Conservation (phyloP, 305 asterid species). For the Fraxinus floribunda region DNA sequence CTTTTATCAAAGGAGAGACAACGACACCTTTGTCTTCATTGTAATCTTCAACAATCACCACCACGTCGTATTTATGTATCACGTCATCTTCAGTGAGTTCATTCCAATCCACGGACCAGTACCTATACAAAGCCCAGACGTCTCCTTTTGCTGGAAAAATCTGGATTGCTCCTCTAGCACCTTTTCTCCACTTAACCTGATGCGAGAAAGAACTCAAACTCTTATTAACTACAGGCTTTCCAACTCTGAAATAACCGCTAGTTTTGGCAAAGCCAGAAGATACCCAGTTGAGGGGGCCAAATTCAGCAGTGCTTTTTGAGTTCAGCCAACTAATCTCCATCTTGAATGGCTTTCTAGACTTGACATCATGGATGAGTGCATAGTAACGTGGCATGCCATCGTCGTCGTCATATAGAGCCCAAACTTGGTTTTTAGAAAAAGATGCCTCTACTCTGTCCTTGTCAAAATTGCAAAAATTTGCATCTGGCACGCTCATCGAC, state of each 20-base stretch:
- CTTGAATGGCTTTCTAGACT: constrained; percentile 50
- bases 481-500: constrained; percentile 57
- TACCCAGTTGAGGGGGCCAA: constrained; percentile 43
- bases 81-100: constrained; percentile 35
- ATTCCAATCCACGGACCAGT: constrained; percentile 57
- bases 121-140: constrained; percentile 53
- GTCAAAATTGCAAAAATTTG: constrained; percentile 58
- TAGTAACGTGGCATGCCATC: constrained; percentile 69
- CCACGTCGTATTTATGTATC: constrained; percentile 49
- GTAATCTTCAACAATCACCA: constrained; percentile 47
- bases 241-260: constrained; percentile 49
- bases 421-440: constrained; percentile 43
- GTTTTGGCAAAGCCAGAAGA: constrained; percentile 51
- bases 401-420: constrained; percentile 58
- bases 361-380: constrained; percentile 45
- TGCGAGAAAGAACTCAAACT: constrained; percentile 57
- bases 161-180: constrained; percentile 41
- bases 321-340: constrained; percentile 55
- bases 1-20: constrained; percentile 48
- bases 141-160: constrained; percentile 52
- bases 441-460: constrained; percentile 38
- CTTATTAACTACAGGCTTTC: constrained; percentile 31
- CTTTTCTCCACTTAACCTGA: constrained; percentile 49
- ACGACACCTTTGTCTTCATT: constrained; percentile 36
- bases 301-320: constrained; percentile 42